Base-by-base conservation (phyloP, 1,284 basidiomycete genomes). In the Cutaneotrichosporon sp. region DNA sequence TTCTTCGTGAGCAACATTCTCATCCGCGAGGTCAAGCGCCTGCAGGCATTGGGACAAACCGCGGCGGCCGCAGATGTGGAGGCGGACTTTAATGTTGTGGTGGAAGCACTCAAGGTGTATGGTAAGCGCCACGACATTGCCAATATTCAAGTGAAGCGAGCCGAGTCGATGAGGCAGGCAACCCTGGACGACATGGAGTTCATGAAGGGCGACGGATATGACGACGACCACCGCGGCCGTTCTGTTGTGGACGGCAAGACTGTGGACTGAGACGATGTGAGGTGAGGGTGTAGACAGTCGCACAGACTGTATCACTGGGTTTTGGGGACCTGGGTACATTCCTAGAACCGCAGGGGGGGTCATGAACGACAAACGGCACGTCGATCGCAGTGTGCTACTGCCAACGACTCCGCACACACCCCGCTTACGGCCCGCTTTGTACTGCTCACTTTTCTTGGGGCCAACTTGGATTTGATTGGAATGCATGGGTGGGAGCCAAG, bases 1-100 rank as follows among this genome's bases (percentile, higher is more conserved):
- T 62, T 60, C 1, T 69, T 68, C 46, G 51, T 67, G 4, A 56
- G 62, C 29, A 68, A 66, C 46, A 61, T 68, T 12, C 54, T 72
- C 37, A 69, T 72, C 33, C 47, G 70, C 17, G 70, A 72, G 33
- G 51, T 60, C 34, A 70, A 68, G 58, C 57, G 70, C 2, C 59
- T 69, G 25, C 57, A 66, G 22, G 35, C 54, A 0, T 16, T 63
- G 1, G 66, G 63, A 3, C 54, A 68, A 7, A 22, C 12, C 6
- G 51, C 22, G 24, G 37, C 24, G 1, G 37, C 39, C 24, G 19
- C 46, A 61, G 63, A 44, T 7, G 59, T 70, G 35, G 64, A 69
- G 42, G 47, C 43, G 2, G 70, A 72, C 26, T 47, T 72, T 4
- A 62, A 68, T 24, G 39, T 49, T 5, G 51, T 72, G 20, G 50